These are phyloP conservation scores for Peribolospora baueri DNA, from an alignment of 768 basidiomycete genomes.

Conservation along the genomic window DNA sequence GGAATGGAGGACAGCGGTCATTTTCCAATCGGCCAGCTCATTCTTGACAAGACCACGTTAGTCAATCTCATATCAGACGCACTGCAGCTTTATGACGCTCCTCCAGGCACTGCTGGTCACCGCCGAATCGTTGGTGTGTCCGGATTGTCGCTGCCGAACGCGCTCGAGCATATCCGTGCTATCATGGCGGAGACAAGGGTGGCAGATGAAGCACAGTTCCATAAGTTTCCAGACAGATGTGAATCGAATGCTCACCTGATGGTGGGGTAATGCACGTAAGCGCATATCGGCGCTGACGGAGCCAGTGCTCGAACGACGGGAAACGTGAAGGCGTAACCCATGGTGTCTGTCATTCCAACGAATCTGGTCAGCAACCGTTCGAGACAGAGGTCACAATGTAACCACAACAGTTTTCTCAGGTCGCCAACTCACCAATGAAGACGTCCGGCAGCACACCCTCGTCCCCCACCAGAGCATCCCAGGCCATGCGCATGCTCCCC, in stretches of 20 bases:
- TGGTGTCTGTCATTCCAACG: slow-evolving; percentile 40
- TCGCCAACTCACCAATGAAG: slow-evolving; percentile 44
- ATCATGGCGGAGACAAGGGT: neutral
- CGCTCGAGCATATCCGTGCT: slow-evolving; percentile 78
- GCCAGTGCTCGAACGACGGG: slow-evolving; percentile 43
- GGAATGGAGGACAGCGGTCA: neutral
- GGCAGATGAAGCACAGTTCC: too few relatives aligned
- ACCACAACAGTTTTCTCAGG: neutral
- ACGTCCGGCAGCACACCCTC: slow-evolving; percentile 55
- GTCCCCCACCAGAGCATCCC: slow-evolving; percentile 40
- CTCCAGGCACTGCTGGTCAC: slow-evolving; percentile 35
- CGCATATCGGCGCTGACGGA: slow-evolving; percentile 42
- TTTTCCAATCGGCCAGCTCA: neutral
- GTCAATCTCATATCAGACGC: slow-evolving; percentile 12
- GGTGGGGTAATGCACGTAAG: slow-evolving; percentile 90
- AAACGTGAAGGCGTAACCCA: slow-evolving; percentile 93
- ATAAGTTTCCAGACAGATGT: neutral
- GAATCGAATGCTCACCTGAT: slow-evolving; percentile 23
- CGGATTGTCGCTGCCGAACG: slow-evolving; percentile 33
- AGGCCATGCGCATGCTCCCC: slow-evolving; percentile 59
- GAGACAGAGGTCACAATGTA: neutral
- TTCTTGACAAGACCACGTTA: neutral
- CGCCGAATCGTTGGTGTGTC: slow-evolving; percentile 36
- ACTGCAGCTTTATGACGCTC: slow-evolving; percentile 42
- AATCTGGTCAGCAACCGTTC: neutral